Percentiles rank a stretch among this genome's conserved stretches.
phyloP scores from a whole-genome alignment of 2,329 filamentous ascomycete genomes.

The Didymella keratinophila region DNA sequence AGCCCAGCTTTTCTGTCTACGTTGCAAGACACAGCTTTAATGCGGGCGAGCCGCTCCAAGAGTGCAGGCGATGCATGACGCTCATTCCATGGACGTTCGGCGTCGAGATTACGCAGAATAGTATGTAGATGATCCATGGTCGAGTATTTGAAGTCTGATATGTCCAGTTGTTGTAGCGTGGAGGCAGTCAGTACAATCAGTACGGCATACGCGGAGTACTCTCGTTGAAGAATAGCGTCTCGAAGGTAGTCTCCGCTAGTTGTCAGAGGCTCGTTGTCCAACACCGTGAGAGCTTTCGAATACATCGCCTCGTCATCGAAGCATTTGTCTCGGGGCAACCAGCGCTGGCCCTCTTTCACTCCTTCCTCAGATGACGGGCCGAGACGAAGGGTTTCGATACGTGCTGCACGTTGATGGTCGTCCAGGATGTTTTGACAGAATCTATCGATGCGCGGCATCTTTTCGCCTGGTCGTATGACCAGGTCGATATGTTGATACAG shows the following conservation, averaged over 20 bases:
- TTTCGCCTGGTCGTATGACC: slow-evolving; percentile 24
- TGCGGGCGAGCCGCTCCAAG: slow-evolving; percentile 23
- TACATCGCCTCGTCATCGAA: slow-evolving; percentile 27
- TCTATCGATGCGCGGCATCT: slow-evolving; percentile 35
- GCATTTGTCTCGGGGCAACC: slow-evolving; percentile 24
- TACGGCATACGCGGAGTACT: slow-evolving; percentile 38
- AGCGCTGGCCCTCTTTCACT: slow-evolving; percentile 27
- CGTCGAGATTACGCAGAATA: slow-evolving; percentile 27
- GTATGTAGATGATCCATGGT: slow-evolving; percentile 32
- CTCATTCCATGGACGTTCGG: slow-evolving; percentile 9
- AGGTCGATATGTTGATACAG: slow-evolving; percentile 39
- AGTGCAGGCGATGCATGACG: slow-evolving; percentile 22
- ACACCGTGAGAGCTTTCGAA: slow-evolving; percentile 19
- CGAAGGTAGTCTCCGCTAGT: slow-evolving; percentile 26
- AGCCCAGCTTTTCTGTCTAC: slow-evolving; percentile 28
- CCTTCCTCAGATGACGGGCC: slow-evolving; percentile 27
- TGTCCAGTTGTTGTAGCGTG: slow-evolving; percentile 26
- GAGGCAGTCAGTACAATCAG: slow-evolving; percentile 34
- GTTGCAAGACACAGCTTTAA: slow-evolving; percentile 31
- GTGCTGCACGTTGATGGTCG: slow-evolving; percentile 24
- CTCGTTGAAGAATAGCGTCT: slow-evolving; percentile 30
- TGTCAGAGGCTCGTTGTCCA: slow-evolving; percentile 28
- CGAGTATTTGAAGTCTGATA: slow-evolving; percentile 29
- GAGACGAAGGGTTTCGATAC: slow-evolving; percentile 33
- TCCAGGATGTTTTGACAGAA: slow-evolving; percentile 36